Evolutionary conservation across 2,329 filamentous ascomycete genomes (phyloP).

Genomic region (Juglanconis sp.): DNA sequence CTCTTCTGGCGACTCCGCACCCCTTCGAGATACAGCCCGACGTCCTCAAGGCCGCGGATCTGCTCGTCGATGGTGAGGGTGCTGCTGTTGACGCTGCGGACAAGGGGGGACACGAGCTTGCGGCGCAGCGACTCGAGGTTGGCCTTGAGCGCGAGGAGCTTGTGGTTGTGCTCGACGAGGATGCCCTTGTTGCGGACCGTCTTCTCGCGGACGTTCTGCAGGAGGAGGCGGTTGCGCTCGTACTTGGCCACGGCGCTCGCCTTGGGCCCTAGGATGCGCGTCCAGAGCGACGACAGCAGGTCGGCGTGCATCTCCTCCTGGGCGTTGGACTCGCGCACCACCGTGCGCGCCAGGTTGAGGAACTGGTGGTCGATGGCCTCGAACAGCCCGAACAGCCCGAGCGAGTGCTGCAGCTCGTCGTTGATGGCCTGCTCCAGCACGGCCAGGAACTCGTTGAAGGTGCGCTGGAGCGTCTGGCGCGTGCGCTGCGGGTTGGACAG

Average conservation of each 20-base stretch:
- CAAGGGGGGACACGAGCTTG: constrained; percentile 80
- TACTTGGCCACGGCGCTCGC: constrained; percentile 79
- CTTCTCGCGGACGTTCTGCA: constrained; percentile 74
- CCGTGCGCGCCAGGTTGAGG: constrained; percentile 78
- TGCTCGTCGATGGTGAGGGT: constrained; percentile 79
- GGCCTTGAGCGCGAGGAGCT: constrained; percentile 77
- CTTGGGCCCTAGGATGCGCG: constrained; percentile 74
- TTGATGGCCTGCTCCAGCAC: constrained; percentile 88
- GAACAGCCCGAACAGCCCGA: constrained; percentile 83
- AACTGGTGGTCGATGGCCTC: constrained; percentile 89
- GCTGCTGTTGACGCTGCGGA: constrained; percentile 65
- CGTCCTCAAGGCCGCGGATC: constrained; percentile 76
- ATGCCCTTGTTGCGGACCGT: constrained; percentile 86
- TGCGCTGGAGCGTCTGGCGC: constrained; percentile 74
- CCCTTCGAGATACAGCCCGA: constrained; percentile 71
- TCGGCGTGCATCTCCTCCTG: constrained; percentile 81
- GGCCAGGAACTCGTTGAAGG: constrained; percentile 81
- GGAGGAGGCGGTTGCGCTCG: constrained; percentile 80
- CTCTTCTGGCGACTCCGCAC: constrained; percentile 78
- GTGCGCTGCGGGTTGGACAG: constrained; percentile 78
- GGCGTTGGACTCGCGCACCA: constrained; percentile 76
- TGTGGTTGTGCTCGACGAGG: constrained; percentile 81
- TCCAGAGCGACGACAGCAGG: constrained; percentile 81
- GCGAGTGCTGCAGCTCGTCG: constrained; percentile 75
- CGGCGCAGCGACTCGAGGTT: constrained; percentile 81